Conservation (phyloP, 306 rosid species). For the Dryas octopetala region DNA sequence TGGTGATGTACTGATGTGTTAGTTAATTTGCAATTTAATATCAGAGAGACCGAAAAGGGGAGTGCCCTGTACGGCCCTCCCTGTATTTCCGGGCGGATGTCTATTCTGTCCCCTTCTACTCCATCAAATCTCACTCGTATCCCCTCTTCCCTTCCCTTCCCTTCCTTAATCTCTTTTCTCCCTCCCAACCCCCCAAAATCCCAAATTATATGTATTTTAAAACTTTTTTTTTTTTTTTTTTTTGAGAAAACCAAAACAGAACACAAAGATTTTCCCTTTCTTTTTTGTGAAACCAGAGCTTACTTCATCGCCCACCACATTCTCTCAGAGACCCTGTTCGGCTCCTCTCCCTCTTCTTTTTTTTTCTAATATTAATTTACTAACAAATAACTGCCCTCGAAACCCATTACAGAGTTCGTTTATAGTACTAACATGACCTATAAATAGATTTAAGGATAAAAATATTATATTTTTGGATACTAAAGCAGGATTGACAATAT, state of each 20-base stretch:
- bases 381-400: too few relatives aligned
- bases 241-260: not conserved
- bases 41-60: slow-evolving; percentile 42
- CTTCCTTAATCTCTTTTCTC: not conserved
- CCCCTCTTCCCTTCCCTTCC: slow-evolving; percentile 26
- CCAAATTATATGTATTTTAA: not conserved
- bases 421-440: too few relatives aligned
- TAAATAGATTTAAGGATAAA: too few relatives aligned
- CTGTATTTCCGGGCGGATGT: slow-evolving; percentile 97
- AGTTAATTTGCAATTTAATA: slow-evolving; percentile 39
- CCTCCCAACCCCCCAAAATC: not conserved
- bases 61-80: slow-evolving; percentile 62
- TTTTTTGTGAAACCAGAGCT: slow-evolving; percentile 1
- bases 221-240: not conserved
- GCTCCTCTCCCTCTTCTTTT: not conserved
- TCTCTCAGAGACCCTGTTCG: not conserved
- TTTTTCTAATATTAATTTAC: too few relatives aligned
- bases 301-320: not conserved
- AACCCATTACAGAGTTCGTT: too few relatives aligned
- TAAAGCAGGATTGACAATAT: too few relatives aligned
- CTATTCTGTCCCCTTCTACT: slow-evolving; percentile 94
- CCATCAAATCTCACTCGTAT: slow-evolving; percentile 75
- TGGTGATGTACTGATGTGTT: slow-evolving; percentile 28
- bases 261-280: not conserved
- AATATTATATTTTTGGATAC: too few relatives aligned